phyloP scores from a whole-genome alignment of 2,329 filamentous ascomycete genomes.

The Coccinonectria pachysandricola region DNA sequence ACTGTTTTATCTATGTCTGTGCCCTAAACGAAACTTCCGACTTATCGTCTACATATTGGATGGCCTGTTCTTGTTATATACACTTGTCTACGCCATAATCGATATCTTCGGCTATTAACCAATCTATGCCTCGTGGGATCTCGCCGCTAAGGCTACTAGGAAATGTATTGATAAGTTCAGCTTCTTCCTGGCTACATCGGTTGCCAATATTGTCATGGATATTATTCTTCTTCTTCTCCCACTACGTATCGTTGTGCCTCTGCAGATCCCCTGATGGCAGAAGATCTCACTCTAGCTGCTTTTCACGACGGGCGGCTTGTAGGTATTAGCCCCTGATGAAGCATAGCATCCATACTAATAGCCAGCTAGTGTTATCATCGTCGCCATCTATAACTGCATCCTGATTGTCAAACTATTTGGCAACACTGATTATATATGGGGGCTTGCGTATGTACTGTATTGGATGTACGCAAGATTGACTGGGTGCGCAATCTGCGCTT shows the following conservation, averaged over 20 bases:
- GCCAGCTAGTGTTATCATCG: conserved; percentile 8
- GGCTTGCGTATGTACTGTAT: conserved; percentile 12
- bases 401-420: conserved; percentile 13
- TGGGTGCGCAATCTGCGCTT: conserved; percentile 15
- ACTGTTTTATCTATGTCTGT: conserved; percentile 12
- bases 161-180: conserved; percentile 15
- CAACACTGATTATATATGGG: conserved; percentile 13
- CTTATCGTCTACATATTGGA: conserved; percentile 5
- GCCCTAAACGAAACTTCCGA: conserved; percentile 11
- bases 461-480: conserved; percentile 18
- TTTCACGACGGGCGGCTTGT: conserved; percentile 15
- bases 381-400: conserved; percentile 13
- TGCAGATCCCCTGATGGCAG: conserved; percentile 11
- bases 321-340: background rate
- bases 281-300: conserved; percentile 10
- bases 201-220: conserved; percentile 16
- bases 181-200: conserved; percentile 13
- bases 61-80: conserved; percentile 7
- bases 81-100: conserved; percentile 13
- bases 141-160: conserved; percentile 10
- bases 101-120: conserved; percentile 13
- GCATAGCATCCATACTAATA: background rate
- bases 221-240: conserved; percentile 10
- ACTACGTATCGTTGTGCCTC: conserved; percentile 6
- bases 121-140: conserved; percentile 13